Conservation (phyloP, 2,329 filamentous ascomycete species). For the Colletotrichum falcatum region DNA sequence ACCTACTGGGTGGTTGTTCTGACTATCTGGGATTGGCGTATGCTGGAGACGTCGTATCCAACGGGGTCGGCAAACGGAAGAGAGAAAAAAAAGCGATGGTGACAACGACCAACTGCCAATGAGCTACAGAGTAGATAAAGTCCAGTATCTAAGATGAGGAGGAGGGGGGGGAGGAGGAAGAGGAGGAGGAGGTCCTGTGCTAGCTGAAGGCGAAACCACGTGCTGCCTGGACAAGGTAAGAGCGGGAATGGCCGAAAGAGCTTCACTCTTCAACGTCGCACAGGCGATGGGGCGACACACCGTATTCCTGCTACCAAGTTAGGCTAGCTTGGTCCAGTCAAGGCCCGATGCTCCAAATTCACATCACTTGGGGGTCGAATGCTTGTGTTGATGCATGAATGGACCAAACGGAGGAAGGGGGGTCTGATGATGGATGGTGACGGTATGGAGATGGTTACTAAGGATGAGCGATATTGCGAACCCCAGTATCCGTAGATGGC, state of each 20-base stretch:
- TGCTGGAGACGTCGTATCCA: conserved; percentile 34
- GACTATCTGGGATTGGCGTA: conserved; percentile 6
- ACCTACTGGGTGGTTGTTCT: conserved; percentile 30
- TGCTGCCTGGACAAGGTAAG: conserved; percentile 8
- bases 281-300: conserved; percentile 40
- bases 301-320: conserved; percentile 19
- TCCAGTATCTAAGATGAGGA: neutral
- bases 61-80: conserved; percentile 1
- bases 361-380: conserved; percentile 25
- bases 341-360: conserved; percentile 32
- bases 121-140: conserved; percentile 5
- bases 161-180: conserved; percentile 2
- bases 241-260: conserved; percentile 26
- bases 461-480: neutral
- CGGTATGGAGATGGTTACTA: conserved; percentile 6
- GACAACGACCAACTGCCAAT: conserved; percentile 13
- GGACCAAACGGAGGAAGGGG: neutral
- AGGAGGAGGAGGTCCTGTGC: conserved; percentile 2
- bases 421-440: conserved; percentile 7
- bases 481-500: neutral
- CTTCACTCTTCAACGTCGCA: conserved; percentile 40
- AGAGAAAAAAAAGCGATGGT: conserved; percentile 17
- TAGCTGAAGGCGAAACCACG: conserved; percentile 9
- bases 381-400: conserved; percentile 5
- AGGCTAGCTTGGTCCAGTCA: conserved; percentile 20